Conservation (phyloP, 192 early-diverging fungal species). For the Entomortierella parvispora region DNA sequence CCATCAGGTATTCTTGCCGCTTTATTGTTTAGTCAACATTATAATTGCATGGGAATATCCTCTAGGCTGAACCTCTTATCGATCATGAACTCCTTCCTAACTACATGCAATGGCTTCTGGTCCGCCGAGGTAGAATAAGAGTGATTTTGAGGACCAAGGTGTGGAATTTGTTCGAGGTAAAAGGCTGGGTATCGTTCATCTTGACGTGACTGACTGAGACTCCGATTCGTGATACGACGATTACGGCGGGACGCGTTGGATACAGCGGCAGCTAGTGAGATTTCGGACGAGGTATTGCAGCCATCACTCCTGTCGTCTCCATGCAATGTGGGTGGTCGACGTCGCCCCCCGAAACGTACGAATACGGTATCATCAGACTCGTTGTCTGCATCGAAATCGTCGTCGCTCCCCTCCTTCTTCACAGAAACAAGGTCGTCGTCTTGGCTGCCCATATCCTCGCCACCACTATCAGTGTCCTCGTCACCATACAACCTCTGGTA, state of each 20-base stretch:
- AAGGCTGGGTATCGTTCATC: too few relatives aligned
- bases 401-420: background rate
- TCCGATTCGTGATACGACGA: background rate
- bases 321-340: background rate
- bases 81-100: slow-evolving; percentile 40
- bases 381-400: slow-evolving; percentile 34
- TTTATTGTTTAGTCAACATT: background rate
- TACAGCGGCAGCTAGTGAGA: too few relatives aligned
- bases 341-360: slow-evolving; percentile 11
- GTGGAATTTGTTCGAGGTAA: background rate
- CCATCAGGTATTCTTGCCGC: too few relatives aligned
- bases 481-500: slow-evolving; percentile 37
- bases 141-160: background rate
- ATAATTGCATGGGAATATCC: slow-evolving; percentile 36
- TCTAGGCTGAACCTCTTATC: slow-evolving; percentile 35
- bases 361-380: slow-evolving; percentile 14
- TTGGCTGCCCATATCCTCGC: background rate
- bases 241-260: background rate
- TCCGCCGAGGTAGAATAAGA: background rate
- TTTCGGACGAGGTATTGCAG: too few relatives aligned
- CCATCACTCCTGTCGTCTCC: too few relatives aligned
- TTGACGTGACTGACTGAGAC: too few relatives aligned
- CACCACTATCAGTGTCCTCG: background rate
- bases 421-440: slow-evolving; percentile 1
- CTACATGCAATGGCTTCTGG: slow-evolving; percentile 13